Base-by-base conservation (phyloP, 352 stramenopile species). In the Globisporangium irregulare region DNA sequence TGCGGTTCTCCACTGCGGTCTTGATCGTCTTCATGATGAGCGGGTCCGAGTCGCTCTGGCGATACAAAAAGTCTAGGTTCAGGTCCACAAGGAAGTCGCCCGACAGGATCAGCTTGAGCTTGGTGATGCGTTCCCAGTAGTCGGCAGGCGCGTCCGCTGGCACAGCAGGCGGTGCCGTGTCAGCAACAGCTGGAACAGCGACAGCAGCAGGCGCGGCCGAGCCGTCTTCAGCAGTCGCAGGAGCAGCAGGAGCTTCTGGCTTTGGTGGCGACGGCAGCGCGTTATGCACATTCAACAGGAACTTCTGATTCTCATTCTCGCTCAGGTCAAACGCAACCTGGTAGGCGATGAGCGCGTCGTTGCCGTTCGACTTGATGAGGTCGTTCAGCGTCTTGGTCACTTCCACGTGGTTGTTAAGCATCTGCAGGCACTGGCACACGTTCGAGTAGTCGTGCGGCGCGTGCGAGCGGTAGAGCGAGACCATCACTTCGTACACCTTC, bases 261-360 rank as follows among this genome's bases (percentile, higher is more conserved):
- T 81, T 69, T 66, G 77, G 71, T 3, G 77, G 81, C 53, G 80
- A 84, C 10, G 90, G 90, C 43, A 99, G 76, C 63, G 81, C 87
- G 34, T 91, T 74, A 54, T 96, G 93, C 22, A 99, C 92, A 50
- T 87, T 88, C 63, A 94, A 79, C 14, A 99, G 75, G 76, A 99
- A 99, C 68, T 97, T 95, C 75, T 99, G 94, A 86, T 99, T 98
- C 51, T 99, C 97, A 62, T 97, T 98, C 77, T 99, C 97, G 15
- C 97, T 90, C 8, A 99, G 69, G 80, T 99, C 96, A 73, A 99
- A 99, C 24, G 94, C 98, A 15, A 99, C 87, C 73, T 99, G 98
- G 75, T 98, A 99, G 27, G 96, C 97, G 36, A 99, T 70, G 38
- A 99, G 84, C 38, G 74, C 84, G 67, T 93, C 77, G 57, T 93